Evolutionary conservation across 192 early-diverging fungal genomes (phyloP).

Genomic region (Oehlia diaphana): DNA sequence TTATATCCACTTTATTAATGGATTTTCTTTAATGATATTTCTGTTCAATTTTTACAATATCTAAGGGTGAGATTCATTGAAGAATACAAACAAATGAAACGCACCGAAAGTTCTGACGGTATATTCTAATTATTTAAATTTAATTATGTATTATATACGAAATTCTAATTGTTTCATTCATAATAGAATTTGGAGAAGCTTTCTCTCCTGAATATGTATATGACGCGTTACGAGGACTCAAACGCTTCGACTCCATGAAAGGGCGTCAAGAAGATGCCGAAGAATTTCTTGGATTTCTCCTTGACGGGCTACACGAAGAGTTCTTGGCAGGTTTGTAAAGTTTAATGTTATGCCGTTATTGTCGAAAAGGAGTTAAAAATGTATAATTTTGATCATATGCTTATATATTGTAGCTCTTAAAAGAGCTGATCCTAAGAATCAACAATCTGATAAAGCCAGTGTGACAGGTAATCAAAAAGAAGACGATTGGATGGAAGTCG

Average conservation of each 20-base stretch:
- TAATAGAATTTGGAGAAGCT: conserved; percentile 61
- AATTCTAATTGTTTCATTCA: neutral
- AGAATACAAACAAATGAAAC: conserved; percentile 51
- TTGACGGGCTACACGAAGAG: conserved; percentile 97
- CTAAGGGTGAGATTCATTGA: conserved; percentile 60
- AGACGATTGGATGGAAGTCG: conserved; percentile 89
- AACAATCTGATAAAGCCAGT: neutral
- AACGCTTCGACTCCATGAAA: conserved; percentile 78
- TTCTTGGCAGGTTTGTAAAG: conserved; percentile 46
- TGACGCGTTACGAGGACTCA: conserved; percentile 75
- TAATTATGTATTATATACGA: neutral
- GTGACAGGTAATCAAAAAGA: neutral
- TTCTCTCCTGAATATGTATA: conserved; percentile 96
- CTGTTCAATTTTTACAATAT: neutral
- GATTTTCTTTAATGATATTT: neutral
- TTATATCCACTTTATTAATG: neutral
- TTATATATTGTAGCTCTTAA: neutral
- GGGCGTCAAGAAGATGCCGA: conserved; percentile 94
- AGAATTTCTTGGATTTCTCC: conserved; percentile 90
- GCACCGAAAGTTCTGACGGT: conserved; percentile 16
- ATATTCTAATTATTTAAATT: neutral
- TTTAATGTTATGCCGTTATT: neutral
- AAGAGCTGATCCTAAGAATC: neutral
- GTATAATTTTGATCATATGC: neutral
- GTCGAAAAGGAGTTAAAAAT: neutral